Percentiles rank a stretch among this genome's conserved stretches.
phyloP scores from a whole-genome alignment of 345 rosid species.

The Gossypium rotundifolium region DNA sequence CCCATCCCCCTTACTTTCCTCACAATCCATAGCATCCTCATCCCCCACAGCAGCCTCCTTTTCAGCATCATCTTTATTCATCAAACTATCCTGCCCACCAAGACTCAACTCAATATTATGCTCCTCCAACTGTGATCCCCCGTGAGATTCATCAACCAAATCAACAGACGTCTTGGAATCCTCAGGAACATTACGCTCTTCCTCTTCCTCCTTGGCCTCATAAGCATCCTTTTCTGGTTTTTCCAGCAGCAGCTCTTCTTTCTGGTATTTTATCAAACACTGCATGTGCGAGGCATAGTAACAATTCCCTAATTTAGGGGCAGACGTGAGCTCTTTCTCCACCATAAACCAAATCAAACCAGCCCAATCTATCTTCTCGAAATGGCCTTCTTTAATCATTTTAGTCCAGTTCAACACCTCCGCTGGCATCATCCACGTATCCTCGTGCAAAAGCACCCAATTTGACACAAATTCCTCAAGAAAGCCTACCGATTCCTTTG shows the following conservation, averaged over 20 bases:
- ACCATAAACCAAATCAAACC: constrained; percentile 80
- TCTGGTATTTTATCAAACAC: constrained; percentile 57
- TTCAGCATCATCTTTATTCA: constrained; percentile 19
- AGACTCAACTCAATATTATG: constrained; percentile 58
- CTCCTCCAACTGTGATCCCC: constrained; percentile 44
- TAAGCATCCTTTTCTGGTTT: constrained; percentile 25
- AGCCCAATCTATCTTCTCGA: constrained; percentile 78
- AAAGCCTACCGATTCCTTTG: constrained; percentile 44
- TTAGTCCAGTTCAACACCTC: constrained; percentile 43
- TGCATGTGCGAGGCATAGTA: constrained; percentile 89
- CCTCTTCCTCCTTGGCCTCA: constrained; percentile 34
- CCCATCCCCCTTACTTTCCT: constrained; percentile 36
- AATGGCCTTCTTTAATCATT: constrained; percentile 46
- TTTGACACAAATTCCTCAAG: constrained; percentile 51
- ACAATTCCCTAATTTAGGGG: constrained; percentile 45
- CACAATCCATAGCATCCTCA: constrained; percentile 39
- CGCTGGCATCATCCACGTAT: constrained; percentile 68
- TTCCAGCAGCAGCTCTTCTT: constrained; percentile 31
- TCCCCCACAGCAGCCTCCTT: constrained; percentile 2
- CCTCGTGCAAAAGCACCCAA: constrained; percentile 71
- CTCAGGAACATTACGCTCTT: constrained; percentile 6
- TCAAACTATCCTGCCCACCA: constrained; percentile 42
- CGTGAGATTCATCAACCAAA: constrained; percentile 22
- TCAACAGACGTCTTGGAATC: constrained; percentile 33
- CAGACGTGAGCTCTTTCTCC: constrained; percentile 60